phyloP scores from a whole-genome alignment of 2,329 filamentous ascomycete genomes.

The Diaporthe ilicicola region DNA sequence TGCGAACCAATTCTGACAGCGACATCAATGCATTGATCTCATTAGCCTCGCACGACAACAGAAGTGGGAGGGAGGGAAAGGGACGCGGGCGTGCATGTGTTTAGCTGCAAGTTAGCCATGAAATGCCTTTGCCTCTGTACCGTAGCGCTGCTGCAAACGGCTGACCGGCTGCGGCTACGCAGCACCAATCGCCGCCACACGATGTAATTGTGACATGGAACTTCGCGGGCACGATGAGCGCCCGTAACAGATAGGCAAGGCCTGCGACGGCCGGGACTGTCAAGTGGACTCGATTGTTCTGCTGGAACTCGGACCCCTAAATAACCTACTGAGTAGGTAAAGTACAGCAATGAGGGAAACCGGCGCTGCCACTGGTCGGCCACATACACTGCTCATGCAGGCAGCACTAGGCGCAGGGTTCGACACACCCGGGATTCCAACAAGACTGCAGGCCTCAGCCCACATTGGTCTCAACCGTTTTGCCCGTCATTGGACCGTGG shows the following conservation, averaged over 20 bases:
- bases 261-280: neutral
- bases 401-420: neutral
- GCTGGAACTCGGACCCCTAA: neutral
- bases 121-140: neutral
- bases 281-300: neutral
- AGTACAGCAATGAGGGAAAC: neutral
- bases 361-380: neutral
- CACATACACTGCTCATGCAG: neutral
- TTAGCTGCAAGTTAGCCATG: neutral
- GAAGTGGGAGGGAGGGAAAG: neutral
- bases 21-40: neutral
- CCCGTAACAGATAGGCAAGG: neutral
- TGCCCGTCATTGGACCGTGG: neutral
- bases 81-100: neutral
- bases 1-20: neutral
- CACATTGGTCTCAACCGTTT: conserved; percentile 2
- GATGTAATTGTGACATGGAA: conserved; percentile 12
- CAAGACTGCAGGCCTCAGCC: conserved; percentile 5
- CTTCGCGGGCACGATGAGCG: neutral
- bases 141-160: neutral
- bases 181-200: neutral
- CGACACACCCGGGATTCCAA: conserved; percentile 4
- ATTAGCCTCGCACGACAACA: neutral
- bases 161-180: neutral
- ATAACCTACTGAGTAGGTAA: neutral